Base-by-base conservation (phyloP, 768 basidiomycete species). In the Leccinum rimulosum region DNA sequence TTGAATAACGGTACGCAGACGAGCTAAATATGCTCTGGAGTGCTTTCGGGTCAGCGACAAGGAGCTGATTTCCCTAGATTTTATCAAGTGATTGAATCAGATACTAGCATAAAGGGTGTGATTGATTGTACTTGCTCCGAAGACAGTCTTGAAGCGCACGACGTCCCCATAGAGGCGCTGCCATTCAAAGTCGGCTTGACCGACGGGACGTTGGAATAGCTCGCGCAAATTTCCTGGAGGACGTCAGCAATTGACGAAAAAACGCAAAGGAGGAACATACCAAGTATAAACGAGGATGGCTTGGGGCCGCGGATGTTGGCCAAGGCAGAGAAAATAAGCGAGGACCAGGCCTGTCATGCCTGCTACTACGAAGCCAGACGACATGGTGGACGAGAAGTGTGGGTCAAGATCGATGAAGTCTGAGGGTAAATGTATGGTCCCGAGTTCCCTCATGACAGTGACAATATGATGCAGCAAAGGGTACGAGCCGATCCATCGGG, bases 11-110 rank as follows among this genome's bases (percentile, higher is more conserved):
- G 59, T 83, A 80, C 2, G 74, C 77, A 3, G 77, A 73, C 3
- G 78, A 77, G 27, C 76, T 75, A 60, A 78, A 76, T 38, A 82
- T 73, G 50, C 62, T 63, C 40, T 69, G 70, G 1, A 75, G 50
- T 11, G 80, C 80, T 61, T 83, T 82, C 5, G 80, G 76, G 65
- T 84, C 82, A 6, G 77, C 69, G 8, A 83, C 62, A 28, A 82
- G 65, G 12, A 83, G 76, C 27, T 76, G 72, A 59, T 82, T 75
- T 61, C 76, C 76, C 82, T 81, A 56, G 15, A 48, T 52, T 48
- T 27, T 25, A 57, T 27, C 3, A 6, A 43, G 45, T 43, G 17
- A 50, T 35, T 17, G 48, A 69, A 70, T 56, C 17, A 54, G 62
- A 51, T 6, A 19, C 5, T 9, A 33, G 45, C 12, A n/a, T n/a